Evolutionary conservation across 306 rosid species (phyloP).

Genomic region (Dalbergia cochinchinensis): DNA sequence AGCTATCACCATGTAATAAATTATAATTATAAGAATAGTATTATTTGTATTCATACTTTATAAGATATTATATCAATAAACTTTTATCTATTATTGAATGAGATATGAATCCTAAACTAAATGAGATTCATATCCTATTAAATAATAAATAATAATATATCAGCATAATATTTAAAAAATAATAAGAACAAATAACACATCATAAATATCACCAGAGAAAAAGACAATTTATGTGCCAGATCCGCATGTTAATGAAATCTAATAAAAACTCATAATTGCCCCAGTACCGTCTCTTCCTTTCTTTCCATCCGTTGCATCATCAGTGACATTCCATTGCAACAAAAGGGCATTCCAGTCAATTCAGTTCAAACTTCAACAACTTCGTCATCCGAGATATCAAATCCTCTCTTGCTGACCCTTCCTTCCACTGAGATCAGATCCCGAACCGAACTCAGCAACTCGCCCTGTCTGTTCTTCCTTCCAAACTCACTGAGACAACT

Average conservation of each 20-base stretch:
- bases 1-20: not conserved
- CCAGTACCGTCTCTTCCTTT: not conserved
- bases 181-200: no score
- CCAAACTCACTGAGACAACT: constrained; percentile 56
- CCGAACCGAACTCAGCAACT: constrained; percentile 16
- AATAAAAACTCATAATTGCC: constrained; percentile 2
- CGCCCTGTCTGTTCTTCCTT: not conserved
- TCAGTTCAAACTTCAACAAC: constrained; percentile 16
- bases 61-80: no score
- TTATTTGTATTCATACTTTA: no score
- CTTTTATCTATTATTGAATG: no score
- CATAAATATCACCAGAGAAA: not conserved
- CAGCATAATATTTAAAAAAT: no score
- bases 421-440: constrained; percentile 32
- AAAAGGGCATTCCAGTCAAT: constrained; percentile 37
- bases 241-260: not conserved
- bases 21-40: no score
- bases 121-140: no score
- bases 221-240: not conserved
- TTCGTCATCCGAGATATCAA: not conserved
- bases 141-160: no score
- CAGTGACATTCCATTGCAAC: not conserved
- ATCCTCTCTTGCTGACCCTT: not conserved
- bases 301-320: not conserved
- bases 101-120: no score